Evolutionary conservation across 805 yeast species (phyloP).

Genomic region (Soucietia sequanensis): DNA sequence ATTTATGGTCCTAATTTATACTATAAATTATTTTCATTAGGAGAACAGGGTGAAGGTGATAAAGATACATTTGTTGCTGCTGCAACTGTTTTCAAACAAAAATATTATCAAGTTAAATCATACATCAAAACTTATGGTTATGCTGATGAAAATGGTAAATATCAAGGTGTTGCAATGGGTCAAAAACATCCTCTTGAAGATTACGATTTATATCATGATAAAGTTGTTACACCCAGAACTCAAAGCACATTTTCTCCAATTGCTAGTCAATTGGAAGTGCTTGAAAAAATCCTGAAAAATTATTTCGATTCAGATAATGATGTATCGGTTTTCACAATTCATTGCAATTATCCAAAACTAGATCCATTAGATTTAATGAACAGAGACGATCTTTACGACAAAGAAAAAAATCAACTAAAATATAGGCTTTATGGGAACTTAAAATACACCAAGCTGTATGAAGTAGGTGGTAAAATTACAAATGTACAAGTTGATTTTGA

Average conservation of each 20-base stretch:
- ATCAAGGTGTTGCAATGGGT: conserved; percentile 38
- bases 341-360: conserved; percentile 36
- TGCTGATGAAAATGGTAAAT: conserved; percentile 17
- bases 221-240: conserved; percentile 4
- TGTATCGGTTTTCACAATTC: conserved; percentile 27
- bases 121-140: conserved; percentile 33
- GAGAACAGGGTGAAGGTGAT: conserved; percentile 43
- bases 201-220: conserved; percentile 12
- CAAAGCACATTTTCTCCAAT: conserved; percentile 10
- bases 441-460: conserved; percentile 12
- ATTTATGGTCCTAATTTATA: conserved; percentile 59
- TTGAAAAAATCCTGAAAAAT: conserved; percentile 16
- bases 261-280: conserved; percentile 21
- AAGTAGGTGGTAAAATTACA: conserved; percentile 3
- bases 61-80: conserved; percentile 38
- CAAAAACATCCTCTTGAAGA: conserved; percentile 29
- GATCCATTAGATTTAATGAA: conserved; percentile 27
- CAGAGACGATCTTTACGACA: conserved; percentile 25
- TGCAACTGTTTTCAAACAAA: conserved; percentile 30
- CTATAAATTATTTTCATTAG: conserved; percentile 60
- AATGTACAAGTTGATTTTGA: conserved; percentile 26
- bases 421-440: conserved; percentile 27
- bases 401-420: conserved; percentile 19
- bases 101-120: conserved; percentile 43
- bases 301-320: conserved; percentile 16